A percentile compares a stretch with the other conserved stretches of the same genome.
Evolutionary conservation across 257 asterid genomes (phyloP).

Genomic region (Primulina huaijiensis): DNA sequence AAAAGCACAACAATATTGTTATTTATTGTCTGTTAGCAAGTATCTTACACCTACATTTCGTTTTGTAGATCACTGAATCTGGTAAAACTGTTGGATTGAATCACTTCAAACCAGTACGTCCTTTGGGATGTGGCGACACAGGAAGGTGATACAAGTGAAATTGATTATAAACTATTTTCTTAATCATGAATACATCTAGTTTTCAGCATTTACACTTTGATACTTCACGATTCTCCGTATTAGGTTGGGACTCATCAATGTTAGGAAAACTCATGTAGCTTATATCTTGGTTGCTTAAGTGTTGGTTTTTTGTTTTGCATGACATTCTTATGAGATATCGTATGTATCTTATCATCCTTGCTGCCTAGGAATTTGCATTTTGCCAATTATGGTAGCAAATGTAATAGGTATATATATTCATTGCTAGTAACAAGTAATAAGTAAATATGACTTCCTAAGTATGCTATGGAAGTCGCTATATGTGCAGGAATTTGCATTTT

Average conservation of each 20-base stretch:
- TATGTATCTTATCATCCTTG: slow-evolving; percentile 1
- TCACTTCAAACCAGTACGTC: slow-evolving; percentile 87
- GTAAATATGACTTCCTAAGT: neutral
- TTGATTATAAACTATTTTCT: slow-evolving; percentile 10
- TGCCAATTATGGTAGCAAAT: neutral
- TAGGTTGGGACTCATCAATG: neutral
- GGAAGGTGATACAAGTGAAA: slow-evolving; percentile 58
- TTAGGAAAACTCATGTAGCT: neutral
- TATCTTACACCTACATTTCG: slow-evolving; percentile 22
- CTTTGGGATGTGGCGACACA: slow-evolving; percentile 98
- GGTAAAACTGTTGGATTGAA: slow-evolving; percentile 77
- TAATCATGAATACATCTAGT: slow-evolving; percentile 2
- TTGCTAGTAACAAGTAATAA: neutral
- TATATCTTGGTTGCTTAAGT: neutral
- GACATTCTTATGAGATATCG: neutral
- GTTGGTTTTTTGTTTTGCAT: neutral
- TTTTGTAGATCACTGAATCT: slow-evolving; percentile 56
- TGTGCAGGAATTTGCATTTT: neutral
- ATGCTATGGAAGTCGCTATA: neutral
- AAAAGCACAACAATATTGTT: neutral
- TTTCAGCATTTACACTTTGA: neutral
- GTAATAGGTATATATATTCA: neutral
- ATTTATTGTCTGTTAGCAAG: neutral
- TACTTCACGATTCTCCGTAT: neutral
- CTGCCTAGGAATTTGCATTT: neutral